Base-by-base conservation (phyloP, 345 rosid species). In the Eutrema yunnanense region DNA sequence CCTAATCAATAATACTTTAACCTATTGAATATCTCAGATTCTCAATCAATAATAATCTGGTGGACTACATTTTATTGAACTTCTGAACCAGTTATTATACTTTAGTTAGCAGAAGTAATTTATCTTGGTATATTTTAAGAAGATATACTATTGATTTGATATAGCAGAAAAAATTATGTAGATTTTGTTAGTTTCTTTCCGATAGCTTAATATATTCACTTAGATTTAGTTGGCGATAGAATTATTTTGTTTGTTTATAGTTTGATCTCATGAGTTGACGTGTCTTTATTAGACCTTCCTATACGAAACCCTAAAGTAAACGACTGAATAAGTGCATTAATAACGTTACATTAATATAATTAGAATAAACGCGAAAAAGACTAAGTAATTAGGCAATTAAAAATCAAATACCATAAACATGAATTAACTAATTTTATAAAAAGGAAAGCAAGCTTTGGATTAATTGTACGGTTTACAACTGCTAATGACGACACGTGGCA, bases 401-500 rank as follows among this genome's bases (percentile, higher is more conserved):
- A 49, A 48, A 66, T 48, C 9, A 64, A 63, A 42, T 34, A 46
- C 33, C 55, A 57, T 66, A 37, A 60, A 26, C 36, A 74, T 33
- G 26, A 38, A 42, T n/a, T 33, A 50, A 42, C 10, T 33, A 50
- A 61, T 49, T 57, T 38, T 52, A 32, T 40, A 34, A 63, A 30
- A 37, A 41, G 43, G 5, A 7, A 59, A 50, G n/a, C 2, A 43
- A 47, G 40, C 66, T 69, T 55, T 16, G 48, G 30, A 62, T 47
- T 69, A 62, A 69, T 47, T 76, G 66, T 29, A 47, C 55, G 71
- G 71, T 57, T 62, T 52, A 62, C 19, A 54, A 42, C 34, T 55
- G 30, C 12, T 62, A 76, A 69, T 69, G 1, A 63, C 27, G 65
- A 76, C 75, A 76, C 75, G 75, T 77, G 73, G 62, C 75, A 43